These are phyloP conservation scores for Paramyrothecium sp. DNA, from an alignment of 2,329 filamentous ascomycete species.

Conservation along the genomic window DNA sequence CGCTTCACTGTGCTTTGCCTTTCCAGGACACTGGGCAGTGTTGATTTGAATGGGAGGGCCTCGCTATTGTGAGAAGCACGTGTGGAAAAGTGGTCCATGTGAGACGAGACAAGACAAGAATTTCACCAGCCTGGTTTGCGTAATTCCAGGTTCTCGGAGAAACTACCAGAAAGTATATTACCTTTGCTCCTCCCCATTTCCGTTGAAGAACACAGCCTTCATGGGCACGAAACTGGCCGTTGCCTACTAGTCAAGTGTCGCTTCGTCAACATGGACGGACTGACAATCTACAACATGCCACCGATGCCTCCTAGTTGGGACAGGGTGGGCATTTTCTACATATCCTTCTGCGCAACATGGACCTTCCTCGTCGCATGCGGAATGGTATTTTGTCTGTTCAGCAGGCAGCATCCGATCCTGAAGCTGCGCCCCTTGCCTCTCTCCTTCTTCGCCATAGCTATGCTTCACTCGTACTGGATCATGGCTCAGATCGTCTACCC, in stretches of 20 bases:
- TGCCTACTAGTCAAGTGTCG: not conserved
- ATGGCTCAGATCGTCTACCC: constrained; percentile 35
- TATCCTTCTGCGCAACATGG: constrained; percentile 23
- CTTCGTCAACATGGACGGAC: constrained; percentile 4
- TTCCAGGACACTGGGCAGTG: too few relatives aligned
- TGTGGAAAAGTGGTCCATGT: not conserved
- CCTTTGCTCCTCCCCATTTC: not conserved
- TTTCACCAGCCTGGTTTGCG: not conserved
- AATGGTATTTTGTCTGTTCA: constrained; percentile 36
- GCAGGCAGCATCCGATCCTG: constrained; percentile 33
- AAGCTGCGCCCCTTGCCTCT: constrained; percentile 37
- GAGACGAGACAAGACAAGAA: not conserved
- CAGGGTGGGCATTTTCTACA: constrained; percentile 24
- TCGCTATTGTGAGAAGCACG: too few relatives aligned
- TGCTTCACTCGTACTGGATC: constrained; percentile 41
- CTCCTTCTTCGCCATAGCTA: constrained; percentile 34
- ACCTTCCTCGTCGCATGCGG: constrained; percentile 24
- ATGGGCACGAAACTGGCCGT: not conserved
- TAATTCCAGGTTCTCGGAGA: not conserved
- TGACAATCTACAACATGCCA: constrained; percentile 28
- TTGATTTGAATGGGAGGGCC: too few relatives aligned
- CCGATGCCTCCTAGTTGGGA: constrained; percentile 22
- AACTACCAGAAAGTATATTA: not conserved
- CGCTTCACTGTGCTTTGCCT: too few relatives aligned
- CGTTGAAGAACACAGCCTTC: not conserved